phyloP scores from a whole-genome alignment of 306 rosid species.

The Casuarina equisetifolia region DNA sequence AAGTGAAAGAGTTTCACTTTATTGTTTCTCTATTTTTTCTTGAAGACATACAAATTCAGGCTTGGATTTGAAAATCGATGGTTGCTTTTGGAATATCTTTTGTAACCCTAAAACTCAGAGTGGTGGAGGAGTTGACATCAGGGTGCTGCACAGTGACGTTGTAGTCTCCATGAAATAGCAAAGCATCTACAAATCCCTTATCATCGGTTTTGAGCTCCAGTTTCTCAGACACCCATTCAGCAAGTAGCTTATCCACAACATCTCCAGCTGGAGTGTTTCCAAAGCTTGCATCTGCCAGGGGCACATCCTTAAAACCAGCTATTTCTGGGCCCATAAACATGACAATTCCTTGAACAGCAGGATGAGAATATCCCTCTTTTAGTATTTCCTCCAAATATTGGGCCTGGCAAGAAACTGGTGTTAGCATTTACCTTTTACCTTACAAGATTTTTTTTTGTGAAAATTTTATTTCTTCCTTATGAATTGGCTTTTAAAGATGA shows the following conservation, averaged over 20 bases:
- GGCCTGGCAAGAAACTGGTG: conserved; percentile 42
- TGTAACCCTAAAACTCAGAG: conserved; percentile 42
- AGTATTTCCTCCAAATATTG: conserved; percentile 62
- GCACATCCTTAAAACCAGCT: conserved; percentile 57
- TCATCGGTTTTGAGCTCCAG: conserved; percentile 40
- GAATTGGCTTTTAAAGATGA: too few relatives aligned
- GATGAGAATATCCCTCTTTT: conserved; percentile 70
- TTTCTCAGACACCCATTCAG: conserved; percentile 56
- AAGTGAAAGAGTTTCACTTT: too few relatives aligned
- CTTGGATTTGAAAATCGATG: conserved; percentile 40
- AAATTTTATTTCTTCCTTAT: too few relatives aligned
- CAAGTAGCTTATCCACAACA: conserved; percentile 67
- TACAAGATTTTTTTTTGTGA: too few relatives aligned
- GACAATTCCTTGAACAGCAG: conserved; percentile 75
- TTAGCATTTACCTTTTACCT: too few relatives aligned
- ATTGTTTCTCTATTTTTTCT: too few relatives aligned
- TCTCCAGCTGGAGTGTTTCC: conserved; percentile 65
- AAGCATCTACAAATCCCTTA: conserved; percentile 49
- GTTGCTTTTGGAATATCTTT: conserved; percentile 34
- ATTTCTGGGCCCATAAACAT: conserved; percentile 63
- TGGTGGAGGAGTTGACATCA: conserved; percentile 34
- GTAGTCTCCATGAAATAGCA: conserved; percentile 75
- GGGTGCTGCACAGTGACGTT: conserved; percentile 56
- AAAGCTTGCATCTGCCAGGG: conserved; percentile 54
- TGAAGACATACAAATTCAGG: conserved; percentile 12